phyloP scores from a whole-genome alignment of 2,329 filamentous ascomycete species.

The Aureobasidium leucospermi region DNA sequence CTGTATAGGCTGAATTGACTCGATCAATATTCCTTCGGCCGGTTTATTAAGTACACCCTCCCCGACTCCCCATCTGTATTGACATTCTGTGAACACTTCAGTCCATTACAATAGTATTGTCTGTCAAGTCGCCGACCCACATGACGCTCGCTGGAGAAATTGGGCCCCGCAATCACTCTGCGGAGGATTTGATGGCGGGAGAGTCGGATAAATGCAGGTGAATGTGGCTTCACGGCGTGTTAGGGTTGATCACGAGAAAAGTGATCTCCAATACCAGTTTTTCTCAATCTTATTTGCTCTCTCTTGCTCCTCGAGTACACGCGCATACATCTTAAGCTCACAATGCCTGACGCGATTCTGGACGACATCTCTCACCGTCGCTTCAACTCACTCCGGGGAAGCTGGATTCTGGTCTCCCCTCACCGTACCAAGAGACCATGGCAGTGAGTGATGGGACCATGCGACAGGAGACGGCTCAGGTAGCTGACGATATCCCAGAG shows the following conservation, averaged over 20 bases:
- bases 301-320: neutral
- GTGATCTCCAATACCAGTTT: slow-evolving; percentile 1
- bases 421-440: slow-evolving; percentile 95
- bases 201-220: neutral
- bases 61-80: neutral
- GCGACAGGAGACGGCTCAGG: slow-evolving; percentile 56
- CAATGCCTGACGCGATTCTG: slow-evolving; percentile 49
- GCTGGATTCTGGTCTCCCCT: slow-evolving; percentile 89
- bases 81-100: neutral
- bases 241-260: neutral
- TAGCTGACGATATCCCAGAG: slow-evolving; percentile 24
- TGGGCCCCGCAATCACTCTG: neutral
- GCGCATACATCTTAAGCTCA: neutral
- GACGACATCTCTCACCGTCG: slow-evolving; percentile 95
- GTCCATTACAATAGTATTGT: neutral
- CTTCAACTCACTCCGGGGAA: slow-evolving; percentile 84
- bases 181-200: slow-evolving; percentile 3
- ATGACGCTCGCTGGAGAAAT: neutral
- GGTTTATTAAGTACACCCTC: neutral
- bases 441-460: slow-evolving; percentile 65
- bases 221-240: slow-evolving; percentile 1
- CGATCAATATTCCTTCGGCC: neutral
- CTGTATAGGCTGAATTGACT: slow-evolving; percentile 1
- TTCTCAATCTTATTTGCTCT: neutral
- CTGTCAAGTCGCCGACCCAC: neutral